These are phyloP conservation scores for Vitis hybrid DNA, from an alignment of 177 flowering plant genomes.

Conservation along the genomic window DNA sequence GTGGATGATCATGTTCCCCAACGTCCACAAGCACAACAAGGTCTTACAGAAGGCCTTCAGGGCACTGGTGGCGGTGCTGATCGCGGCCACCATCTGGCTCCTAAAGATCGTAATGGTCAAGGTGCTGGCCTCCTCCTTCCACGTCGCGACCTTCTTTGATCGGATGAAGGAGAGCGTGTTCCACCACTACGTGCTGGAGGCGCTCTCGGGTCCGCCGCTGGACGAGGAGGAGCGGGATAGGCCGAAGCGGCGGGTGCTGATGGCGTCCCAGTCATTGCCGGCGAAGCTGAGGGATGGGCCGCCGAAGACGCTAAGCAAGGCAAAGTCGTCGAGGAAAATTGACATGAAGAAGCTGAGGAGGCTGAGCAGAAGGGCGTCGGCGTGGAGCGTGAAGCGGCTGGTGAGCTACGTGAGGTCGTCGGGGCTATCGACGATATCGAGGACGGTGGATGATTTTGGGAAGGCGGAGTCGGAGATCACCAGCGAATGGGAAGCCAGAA, in stretches of 20 bases:
- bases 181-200: conserved; percentile 45
- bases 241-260: not conserved
- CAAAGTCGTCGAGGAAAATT: conserved; percentile 24
- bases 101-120: conserved; percentile 47
- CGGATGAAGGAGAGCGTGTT: conserved; percentile 62
- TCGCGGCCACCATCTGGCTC: conserved; percentile 53
- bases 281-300: conserved; percentile 22
- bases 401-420: conserved; percentile 33
- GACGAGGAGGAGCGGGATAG: conserved; percentile 27
- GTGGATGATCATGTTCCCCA: conserved; percentile 38
- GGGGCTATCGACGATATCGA: conserved; percentile 45
- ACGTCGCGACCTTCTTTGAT: conserved; percentile 53
- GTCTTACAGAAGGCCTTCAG: conserved; percentile 20
- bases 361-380: conserved; percentile 32
- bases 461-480: conserved; percentile 33
- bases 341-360: conserved; percentile 44
- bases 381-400: conserved; percentile 52
- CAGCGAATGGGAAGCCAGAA: conserved; percentile 52
- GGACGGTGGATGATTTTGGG: conserved; percentile 34
- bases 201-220: conserved; percentile 47
- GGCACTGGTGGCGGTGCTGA: conserved; percentile 26
- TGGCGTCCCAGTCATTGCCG: conserved; percentile 26
- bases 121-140: conserved; percentile 53
- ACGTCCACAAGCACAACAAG: conserved; percentile 22
- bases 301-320: conserved; percentile 6